phyloP scores from a whole-genome alignment of 306 rosid species.

The Dalbergia cochinchinensis region DNA sequence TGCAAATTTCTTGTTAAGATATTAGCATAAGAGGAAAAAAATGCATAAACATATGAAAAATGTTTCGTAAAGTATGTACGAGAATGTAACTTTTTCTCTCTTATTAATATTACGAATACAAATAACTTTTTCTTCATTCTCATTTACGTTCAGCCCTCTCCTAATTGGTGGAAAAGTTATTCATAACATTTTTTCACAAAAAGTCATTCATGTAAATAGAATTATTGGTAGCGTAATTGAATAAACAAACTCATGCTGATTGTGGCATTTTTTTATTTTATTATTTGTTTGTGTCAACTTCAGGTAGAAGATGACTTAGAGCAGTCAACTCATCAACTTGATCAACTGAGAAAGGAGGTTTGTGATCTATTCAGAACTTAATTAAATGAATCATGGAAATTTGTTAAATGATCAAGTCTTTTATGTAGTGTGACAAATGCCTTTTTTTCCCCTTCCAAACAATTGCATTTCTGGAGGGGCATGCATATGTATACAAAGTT shows the following conservation, averaged over 20 bases:
- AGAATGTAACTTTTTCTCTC: too few relatives aligned
- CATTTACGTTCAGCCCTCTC: too few relatives aligned
- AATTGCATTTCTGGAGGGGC: conserved; percentile 16
- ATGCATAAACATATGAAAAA: too few relatives aligned
- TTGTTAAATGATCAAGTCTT: conserved; percentile 1
- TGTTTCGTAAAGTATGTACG: too few relatives aligned
- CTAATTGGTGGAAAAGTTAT: too few relatives aligned
- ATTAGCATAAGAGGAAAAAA: neutral
- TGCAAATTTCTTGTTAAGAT: conserved; percentile 43
- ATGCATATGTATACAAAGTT: conserved; percentile 20
- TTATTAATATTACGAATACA: too few relatives aligned
- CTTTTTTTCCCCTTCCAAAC: neutral
- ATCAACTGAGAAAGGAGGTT: conserved; percentile 81
- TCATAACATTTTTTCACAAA: too few relatives aligned
- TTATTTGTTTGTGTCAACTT: conserved; percentile 36
- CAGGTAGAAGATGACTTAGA: conserved; percentile 73
- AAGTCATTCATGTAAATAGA: too few relatives aligned
- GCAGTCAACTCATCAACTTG: conserved; percentile 63
- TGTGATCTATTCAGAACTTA: conserved; percentile 43
- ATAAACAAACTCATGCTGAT: conserved; percentile 27
- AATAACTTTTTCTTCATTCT: too few relatives aligned
- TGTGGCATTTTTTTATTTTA: conserved; percentile 24
- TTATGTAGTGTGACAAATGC: conserved; percentile 33
- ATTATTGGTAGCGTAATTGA: neutral
- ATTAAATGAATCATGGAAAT: conserved; percentile 32